Base-by-base conservation (phyloP, 2,329 filamentous ascomycete species). In the Claviceps pazoutovae region DNA sequence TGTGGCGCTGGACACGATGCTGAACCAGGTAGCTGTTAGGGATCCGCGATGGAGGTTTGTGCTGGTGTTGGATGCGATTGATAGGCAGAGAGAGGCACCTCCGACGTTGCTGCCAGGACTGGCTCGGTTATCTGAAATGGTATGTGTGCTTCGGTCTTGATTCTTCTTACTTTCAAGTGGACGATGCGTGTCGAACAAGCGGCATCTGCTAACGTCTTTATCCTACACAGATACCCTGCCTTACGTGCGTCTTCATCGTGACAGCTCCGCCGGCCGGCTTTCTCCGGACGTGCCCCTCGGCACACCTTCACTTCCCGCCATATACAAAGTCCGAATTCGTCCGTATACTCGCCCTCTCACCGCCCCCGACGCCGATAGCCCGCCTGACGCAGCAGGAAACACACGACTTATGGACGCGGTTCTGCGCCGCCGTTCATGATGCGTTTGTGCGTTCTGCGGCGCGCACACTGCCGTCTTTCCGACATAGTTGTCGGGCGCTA, bases 41-140 rank as follows among this genome's bases (percentile, higher is more conserved):
- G 65, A 67, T 41, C 58, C 62, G 19, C 59, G 62, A 46, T 72
- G 71, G 57, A 81, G 83, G 56, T 89, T 95, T 59, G 82, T 91
- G 8, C 68, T 97, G 53, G 86, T 96, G 11, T 76, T 97, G 56
- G 93, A 97, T 70, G 87, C 82, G 11, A 83, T 97, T 53, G 91
- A 97, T 65, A 79, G 76, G 56, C 86, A 95, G 65, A 76, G 84
- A 60, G 91, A 97, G 62, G 81, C 85, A 5, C 80, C 86, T 5
- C 76, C 81, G 2, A 95, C 88, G 1, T 69, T 97, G 14, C 70
- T 95, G 4, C 83, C 90, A 36, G 89, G 87, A 13, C 69, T 98
- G 55, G 87, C 86, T 21, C 78, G 90, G 55, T 67, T 98, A 19
- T 84, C 86, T 14, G 89, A 96, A 66, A 76, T 84, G 55, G 87